These are phyloP conservation scores for Lathyrus sativus DNA, from an alignment of 306 rosid species.

Conservation along the genomic window DNA sequence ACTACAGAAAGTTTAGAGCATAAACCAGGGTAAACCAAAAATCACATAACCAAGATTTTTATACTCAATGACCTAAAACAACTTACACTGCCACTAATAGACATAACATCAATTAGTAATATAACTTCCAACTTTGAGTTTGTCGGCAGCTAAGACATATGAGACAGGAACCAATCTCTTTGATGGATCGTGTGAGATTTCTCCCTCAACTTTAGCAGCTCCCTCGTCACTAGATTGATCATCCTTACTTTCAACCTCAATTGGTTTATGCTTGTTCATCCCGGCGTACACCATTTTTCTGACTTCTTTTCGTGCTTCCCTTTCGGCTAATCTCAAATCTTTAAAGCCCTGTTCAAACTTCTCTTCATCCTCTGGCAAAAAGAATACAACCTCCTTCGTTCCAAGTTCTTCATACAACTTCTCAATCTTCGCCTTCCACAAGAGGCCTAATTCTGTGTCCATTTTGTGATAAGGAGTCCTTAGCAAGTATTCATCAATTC, in stretches of 20 bases:
- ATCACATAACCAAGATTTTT: conserved; percentile 9
- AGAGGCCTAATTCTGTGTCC: conserved; percentile 87
- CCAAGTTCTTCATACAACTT: conserved; percentile 76
- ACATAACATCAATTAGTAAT: conserved; percentile 37
- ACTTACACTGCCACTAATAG: conserved; percentile 29
- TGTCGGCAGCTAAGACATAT: conserved; percentile 45
- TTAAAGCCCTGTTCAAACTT: conserved; percentile 66
- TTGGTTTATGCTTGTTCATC: conserved; percentile 50
- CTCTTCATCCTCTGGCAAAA: conserved; percentile 69
- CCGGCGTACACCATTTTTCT: conserved; percentile 55
- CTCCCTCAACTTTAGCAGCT: conserved; percentile 26
- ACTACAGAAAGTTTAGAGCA: conserved; percentile 23
- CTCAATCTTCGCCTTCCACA: conserved; percentile 91
- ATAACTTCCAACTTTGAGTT: conserved; percentile 40
- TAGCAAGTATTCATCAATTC: conserved; percentile 90
- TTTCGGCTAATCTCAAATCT: conserved; percentile 66
- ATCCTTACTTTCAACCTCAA: conserved; percentile 39
- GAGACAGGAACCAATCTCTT: conserved; percentile 52
- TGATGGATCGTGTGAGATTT: conserved; percentile 37
- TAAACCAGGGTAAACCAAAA: conserved; percentile 32
- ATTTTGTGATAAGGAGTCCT: conserved; percentile 89
- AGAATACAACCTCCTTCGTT: conserved; percentile 66
- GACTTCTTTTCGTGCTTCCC: conserved; percentile 60
- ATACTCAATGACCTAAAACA: conserved; percentile 14
- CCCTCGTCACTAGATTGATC: conserved; percentile 32